Base-by-base conservation (phyloP, 345 rosid genomes). In the Trapa incisa region DNA sequence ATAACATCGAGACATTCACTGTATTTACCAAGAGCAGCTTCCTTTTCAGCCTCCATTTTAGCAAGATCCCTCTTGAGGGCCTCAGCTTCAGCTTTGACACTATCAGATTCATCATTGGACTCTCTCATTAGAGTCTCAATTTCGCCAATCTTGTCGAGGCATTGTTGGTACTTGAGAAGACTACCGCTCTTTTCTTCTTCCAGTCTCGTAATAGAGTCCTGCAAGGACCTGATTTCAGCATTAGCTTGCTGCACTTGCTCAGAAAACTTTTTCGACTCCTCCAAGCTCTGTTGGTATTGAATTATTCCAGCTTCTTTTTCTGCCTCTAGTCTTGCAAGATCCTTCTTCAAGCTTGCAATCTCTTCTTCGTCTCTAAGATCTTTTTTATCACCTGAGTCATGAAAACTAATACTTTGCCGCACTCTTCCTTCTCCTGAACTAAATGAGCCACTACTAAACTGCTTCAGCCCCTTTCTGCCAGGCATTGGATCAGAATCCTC, bases 271-370 rank as follows among this genome's bases (percentile, higher is more conserved):
- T 60, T 69, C 64, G 91, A 75, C 73, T 83, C 84, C 71, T 89
- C 95, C 78, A 87, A 80, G 74, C 88, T 84, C 73, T 80, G 85
- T 43, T 80, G 89, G 80, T 87, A 91, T 79, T 88, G 85, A 70
- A 78, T 77, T 68, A 84, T 53, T 79, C 68, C 90, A 73, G 89
- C 91, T 75, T 91, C 93, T 76, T 91, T 94, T 75, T 94, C 97
- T 74, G 85, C 89, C 79, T 94, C 95, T 70, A 94, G 78, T 81
- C 82, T 88, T 60, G 90, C 77, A 70, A 95, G 91, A 61, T 85
- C 87, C 61, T 87, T 88, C 83, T 84, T 89, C 64, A 95, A 82
- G 65, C 75, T 80, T 52, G 76, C 70, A 56, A 95, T 87, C 73
- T 91, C 99, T 72, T 75, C 76, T 80, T 91, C 99, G 32, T 89